Evolutionary conservation across 2,329 filamentous ascomycete species (phyloP).

Genomic region (Penicillium janthinellum): DNA sequence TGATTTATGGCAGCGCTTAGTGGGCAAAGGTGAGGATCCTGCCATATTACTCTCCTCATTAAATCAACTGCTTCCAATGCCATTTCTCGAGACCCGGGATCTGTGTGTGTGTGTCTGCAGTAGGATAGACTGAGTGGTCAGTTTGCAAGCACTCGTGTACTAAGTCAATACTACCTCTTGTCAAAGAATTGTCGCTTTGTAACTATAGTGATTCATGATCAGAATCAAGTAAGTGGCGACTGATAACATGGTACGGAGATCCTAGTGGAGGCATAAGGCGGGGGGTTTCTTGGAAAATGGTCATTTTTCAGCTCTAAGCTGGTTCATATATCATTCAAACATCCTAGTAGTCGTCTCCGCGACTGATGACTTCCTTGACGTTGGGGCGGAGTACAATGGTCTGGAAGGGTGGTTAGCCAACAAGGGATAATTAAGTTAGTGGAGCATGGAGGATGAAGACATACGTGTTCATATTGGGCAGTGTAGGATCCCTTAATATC

Average conservation of each 20-base stretch:
- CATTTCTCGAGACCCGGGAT: background rate
- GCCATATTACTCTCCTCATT: background rate
- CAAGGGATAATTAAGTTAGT: background rate
- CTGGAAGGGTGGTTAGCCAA: slow-evolving; percentile 42
- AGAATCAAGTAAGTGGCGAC: no score
- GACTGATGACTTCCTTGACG: slow-evolving; percentile 84
- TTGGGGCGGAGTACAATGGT: slow-evolving; percentile 76
- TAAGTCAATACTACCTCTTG: no score
- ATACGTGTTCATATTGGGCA: slow-evolving; percentile 91
- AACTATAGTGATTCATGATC: no score
- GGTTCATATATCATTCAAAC: background rate
- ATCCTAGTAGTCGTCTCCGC: slow-evolving; percentile 77
- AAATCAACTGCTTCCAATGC: background rate
- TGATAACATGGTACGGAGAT: background rate
- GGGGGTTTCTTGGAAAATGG: background rate
- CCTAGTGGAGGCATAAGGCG: background rate
- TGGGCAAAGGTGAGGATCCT: background rate
- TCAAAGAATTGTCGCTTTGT: no score
- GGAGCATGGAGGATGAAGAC: background rate
- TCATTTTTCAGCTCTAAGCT: background rate
- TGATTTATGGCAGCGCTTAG: slow-evolving; percentile 52
- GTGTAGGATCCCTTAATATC: slow-evolving; percentile 95
- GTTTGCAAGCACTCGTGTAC: no score
- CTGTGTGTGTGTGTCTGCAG: no score
- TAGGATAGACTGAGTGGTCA: no score